Base-by-base conservation (phyloP, 2,329 filamentous ascomycete species). In the Dothidotthia symphoricarpi region DNA sequence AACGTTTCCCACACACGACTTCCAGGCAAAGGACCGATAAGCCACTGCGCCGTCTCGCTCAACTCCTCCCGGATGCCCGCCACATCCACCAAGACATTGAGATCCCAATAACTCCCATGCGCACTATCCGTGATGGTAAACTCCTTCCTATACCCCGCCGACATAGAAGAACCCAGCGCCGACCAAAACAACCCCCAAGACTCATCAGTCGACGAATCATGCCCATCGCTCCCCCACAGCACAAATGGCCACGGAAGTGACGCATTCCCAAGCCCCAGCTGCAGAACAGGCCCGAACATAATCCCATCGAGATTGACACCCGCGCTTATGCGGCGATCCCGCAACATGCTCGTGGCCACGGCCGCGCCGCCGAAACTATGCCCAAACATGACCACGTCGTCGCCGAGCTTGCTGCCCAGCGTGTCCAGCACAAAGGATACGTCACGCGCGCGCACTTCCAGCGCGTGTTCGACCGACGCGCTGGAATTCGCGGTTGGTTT, bases 351-450 rank as follows among this genome's bases (percentile, higher is more conserved):
- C 10, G 47, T 40, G n/a, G 51, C 52, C 11, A 49, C 44, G 14
- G 61, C 56, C 4, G 59, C 57, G 16, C 61, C 63, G 12, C 61
- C 59, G 22, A 63, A 47, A 11, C 57, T 63, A 25, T 65, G 59
- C 3, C 63, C 63, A 27, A 61, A 47, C 16, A 61, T 45, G 1
- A 44, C 32, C 4, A 34, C 48, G 7, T 40, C 27, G 3, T 41
- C 33, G 10, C 14, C 17, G 6, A 7, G 7, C n/a, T 42, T 14
- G 6, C 7, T 24, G 6, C 39, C 35, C 6, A 54, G 33, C 4
- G 24, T 16, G 28, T 48, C 42, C 1, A 54, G 35, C 3, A 54
- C 45, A 26, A 51, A 54, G 2, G 43, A 46, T 3, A 36, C 38
- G 30, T 54, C 50, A 3, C 35, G 14, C 4, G 45, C 41, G 3